Evolutionary conservation across 1,139 yeast species (phyloP).

Genomic region (Protomyces arabidopsidicola): DNA sequence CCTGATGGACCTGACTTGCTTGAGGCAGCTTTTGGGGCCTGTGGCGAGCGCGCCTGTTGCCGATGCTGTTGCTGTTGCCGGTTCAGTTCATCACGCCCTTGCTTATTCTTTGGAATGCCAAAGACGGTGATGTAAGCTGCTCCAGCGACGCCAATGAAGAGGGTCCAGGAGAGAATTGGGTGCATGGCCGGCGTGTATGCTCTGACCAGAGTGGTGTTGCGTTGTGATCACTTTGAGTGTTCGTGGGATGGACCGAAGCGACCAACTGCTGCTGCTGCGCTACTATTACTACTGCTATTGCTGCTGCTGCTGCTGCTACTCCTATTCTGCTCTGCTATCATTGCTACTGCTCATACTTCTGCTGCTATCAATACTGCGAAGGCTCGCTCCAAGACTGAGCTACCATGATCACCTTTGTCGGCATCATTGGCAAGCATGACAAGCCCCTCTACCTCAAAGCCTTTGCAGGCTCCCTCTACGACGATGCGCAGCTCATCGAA

Average conservation of each 20-base stretch:
- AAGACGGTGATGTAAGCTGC: conserved; percentile 8
- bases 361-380: neutral
- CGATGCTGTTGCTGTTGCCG: neutral
- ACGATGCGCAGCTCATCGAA: conserved; percentile 23
- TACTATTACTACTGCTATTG: neutral
- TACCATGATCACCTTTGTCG: conserved; percentile 15
- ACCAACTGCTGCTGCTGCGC: neutral
- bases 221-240: neutral
- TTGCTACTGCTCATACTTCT: neutral
- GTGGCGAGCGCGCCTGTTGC: neutral
- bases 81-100: neutral
- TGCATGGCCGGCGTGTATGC: neutral
- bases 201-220: neutral
- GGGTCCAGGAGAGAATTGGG: conserved; percentile 14
- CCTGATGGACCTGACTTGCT: neutral
- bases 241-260: neutral
- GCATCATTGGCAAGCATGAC: conserved; percentile 23
- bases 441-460: conserved; percentile 20
- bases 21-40: neutral
- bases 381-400: neutral
- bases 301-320: too few relatives aligned
- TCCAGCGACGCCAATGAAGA: neutral
- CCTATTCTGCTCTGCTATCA: too few relatives aligned
- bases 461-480: neutral
- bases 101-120: conserved; percentile 2